A percentile compares a stretch with the other conserved stretches of the same genome.
phyloP scores from a whole-genome alignment of 2,329 filamentous ascomycete species.

The Pseudovirgaria hyperparasitica region DNA sequence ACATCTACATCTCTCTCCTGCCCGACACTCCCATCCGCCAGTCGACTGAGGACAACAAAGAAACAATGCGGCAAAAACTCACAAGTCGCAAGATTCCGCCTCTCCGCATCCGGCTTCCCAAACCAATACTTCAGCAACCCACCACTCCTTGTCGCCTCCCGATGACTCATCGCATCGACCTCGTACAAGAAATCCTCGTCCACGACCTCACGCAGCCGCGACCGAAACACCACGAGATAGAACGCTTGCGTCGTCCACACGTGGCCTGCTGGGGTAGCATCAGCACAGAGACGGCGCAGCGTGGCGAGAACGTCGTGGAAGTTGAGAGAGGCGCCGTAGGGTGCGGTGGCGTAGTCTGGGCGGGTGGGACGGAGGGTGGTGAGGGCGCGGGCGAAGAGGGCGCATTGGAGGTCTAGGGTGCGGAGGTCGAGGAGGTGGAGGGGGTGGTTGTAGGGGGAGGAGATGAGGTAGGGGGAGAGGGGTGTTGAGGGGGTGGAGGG shows the following conservation, averaged over 20 bases:
- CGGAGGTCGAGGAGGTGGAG: constrained; percentile 62
- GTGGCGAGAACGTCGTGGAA: constrained; percentile 51
- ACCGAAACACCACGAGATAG: constrained; percentile 78
- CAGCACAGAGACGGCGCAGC: constrained; percentile 39
- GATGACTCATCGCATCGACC: constrained; percentile 67
- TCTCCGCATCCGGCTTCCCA: constrained; percentile 54
- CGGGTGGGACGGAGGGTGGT: constrained; percentile 49
- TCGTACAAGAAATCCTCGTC: constrained; percentile 55
- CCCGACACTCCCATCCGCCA: background rate
- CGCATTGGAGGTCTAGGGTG: constrained; percentile 51
- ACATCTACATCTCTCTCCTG: background rate
- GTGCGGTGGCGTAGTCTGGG: constrained; percentile 62
- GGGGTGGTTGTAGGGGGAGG: constrained; percentile 63
- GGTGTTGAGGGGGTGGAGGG: constrained; percentile 1
- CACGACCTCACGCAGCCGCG: constrained; percentile 53
- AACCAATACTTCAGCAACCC: constrained; percentile 93
- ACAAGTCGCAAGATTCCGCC: constrained; percentile 68
- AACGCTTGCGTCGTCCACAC: constrained; percentile 57
- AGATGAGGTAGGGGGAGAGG: constrained; percentile 37
- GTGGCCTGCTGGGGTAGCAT: too few species aligned
- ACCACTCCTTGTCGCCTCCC: constrained; percentile 65
- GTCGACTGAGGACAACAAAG: constrained; percentile 1
- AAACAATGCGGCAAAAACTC: constrained; percentile 19
- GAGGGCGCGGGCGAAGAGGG: constrained; percentile 60
- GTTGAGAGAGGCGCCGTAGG: constrained; percentile 66